Percentiles rank a stretch among this genome's conserved stretches.
phyloP scores from a whole-genome alignment of 345 rosid species.

The Murraya paniculata region DNA sequence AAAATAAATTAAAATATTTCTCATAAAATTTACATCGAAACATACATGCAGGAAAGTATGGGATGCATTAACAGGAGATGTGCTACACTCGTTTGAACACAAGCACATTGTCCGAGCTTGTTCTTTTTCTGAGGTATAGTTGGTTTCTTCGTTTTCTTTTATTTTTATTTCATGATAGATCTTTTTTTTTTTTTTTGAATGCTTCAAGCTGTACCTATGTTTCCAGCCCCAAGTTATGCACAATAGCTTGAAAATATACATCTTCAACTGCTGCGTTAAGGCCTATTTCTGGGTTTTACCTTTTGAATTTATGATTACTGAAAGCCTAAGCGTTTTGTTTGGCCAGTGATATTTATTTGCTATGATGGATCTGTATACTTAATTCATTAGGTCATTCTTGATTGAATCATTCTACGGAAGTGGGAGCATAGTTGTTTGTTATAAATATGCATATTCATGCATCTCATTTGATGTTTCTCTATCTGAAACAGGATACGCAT shows the following conservation, averaged over 20 bases:
- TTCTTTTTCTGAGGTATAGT: slow-evolving; percentile 40
- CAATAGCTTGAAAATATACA: background rate
- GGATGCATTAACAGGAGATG: slow-evolving; percentile 46
- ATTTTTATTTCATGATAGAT: background rate
- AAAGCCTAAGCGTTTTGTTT: background rate
- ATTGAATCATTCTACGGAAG: background rate
- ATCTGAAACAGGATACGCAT: slow-evolving; percentile 34
- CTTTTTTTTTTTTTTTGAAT: background rate
- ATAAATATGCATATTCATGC: background rate
- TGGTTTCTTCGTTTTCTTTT: background rate
- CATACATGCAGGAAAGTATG: slow-evolving; percentile 37
- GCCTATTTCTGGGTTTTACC: background rate
- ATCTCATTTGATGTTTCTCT: slow-evolving; percentile 3
- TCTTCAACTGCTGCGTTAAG: background rate
- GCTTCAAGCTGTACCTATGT: background rate
- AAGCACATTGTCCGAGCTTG: slow-evolving; percentile 49
- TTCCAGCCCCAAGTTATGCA: background rate
- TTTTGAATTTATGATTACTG: background rate
- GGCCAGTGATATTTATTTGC: background rate
- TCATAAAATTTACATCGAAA: background rate
- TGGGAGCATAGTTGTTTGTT: background rate
- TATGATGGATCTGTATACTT: background rate
- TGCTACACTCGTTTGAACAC: slow-evolving; percentile 41
- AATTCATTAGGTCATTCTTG: background rate
- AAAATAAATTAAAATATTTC: background rate